Conservation (phyloP, 2,329 filamentous ascomycete species). For the Simplicillium aogashimaense region DNA sequence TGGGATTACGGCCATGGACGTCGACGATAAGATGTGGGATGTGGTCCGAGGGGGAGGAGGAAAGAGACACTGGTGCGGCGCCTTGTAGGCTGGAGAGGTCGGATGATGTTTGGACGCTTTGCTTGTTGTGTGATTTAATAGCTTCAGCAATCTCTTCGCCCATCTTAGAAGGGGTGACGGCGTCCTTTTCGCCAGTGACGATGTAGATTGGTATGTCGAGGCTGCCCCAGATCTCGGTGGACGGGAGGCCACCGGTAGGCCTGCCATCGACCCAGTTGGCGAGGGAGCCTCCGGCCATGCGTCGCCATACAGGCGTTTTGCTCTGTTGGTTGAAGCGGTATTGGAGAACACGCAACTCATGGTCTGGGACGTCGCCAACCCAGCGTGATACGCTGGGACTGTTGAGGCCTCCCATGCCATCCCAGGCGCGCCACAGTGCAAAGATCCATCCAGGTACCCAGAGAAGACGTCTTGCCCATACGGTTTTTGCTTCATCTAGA, state of each 20-base stretch:
- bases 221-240: conserved; percentile 59
- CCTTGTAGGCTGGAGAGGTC: conserved; percentile 17
- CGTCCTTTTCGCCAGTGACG: conserved; percentile 67
- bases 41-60: conserved; percentile 17
- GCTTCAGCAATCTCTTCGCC: conserved; percentile 53
- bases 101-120: too few species aligned
- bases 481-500: conserved; percentile 33
- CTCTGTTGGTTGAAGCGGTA: conserved; percentile 74
- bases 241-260: conserved; percentile 55
- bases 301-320: conserved; percentile 69
- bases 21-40: conserved; percentile 26
- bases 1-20: conserved; percentile 20
- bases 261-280: conserved; percentile 46
- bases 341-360: conserved; percentile 57
- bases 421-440: conserved; percentile 66
- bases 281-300: conserved; percentile 66
- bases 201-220: conserved; percentile 68
- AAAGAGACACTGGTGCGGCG: conserved; percentile 35
- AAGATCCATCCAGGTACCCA: conserved; percentile 65
- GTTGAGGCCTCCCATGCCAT: conserved; percentile 65
- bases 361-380: conserved; percentile 56
- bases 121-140: conserved; percentile 16
- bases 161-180: conserved; percentile 62
- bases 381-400: conserved; percentile 75
- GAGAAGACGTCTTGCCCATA: conserved; percentile 45